A percentile compares a stretch with the other conserved stretches of the same genome.
Evolutionary conservation across 2,329 filamentous ascomycete species (phyloP).

Genomic region (Fusarium sp.): DNA sequence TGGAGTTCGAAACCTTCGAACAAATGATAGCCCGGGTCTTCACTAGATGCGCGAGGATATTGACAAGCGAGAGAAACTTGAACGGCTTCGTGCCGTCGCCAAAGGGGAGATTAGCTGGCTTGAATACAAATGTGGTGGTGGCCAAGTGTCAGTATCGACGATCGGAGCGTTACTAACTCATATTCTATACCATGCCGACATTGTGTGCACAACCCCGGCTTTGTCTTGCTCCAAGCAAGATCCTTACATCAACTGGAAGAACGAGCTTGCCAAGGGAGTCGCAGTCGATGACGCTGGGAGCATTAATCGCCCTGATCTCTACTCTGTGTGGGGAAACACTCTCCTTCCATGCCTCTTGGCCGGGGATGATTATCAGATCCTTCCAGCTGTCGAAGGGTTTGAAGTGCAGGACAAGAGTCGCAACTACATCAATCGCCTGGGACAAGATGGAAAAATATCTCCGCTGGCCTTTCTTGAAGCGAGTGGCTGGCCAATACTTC

Average conservation of each 20-base stretch:
- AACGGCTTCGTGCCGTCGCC: slow-evolving; percentile 14
- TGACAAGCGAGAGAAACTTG: background rate
- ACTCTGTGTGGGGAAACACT: slow-evolving; percentile 38
- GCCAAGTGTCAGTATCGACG: background rate
- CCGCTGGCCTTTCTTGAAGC: slow-evolving; percentile 12
- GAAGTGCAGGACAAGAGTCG: background rate
- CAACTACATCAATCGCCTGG: slow-evolving; percentile 18
- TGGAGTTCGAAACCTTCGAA: background rate
- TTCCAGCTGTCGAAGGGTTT: slow-evolving; percentile 6
- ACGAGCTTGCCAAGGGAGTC: background rate
- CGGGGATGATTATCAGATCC: slow-evolving; percentile 35
- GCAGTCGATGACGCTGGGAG: slow-evolving; percentile 41
- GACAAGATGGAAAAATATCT: slow-evolving; percentile 17
- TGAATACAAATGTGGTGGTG: background rate
- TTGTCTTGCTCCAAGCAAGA: background rate
- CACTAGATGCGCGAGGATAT: slow-evolving; percentile 3
- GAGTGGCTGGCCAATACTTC: slow-evolving; percentile 16
- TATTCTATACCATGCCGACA: background rate
- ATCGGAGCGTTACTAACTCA: background rate
- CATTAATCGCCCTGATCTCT: slow-evolving; percentile 29
- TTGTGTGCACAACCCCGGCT: slow-evolving; percentile 20
- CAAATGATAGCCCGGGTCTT: slow-evolving; percentile 9
- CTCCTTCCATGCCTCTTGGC: slow-evolving; percentile 33
- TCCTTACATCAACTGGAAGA: background rate
- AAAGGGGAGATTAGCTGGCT: background rate